Conservation (phyloP, 129 eudicot species). For the Lactuca saligna region DNA sequence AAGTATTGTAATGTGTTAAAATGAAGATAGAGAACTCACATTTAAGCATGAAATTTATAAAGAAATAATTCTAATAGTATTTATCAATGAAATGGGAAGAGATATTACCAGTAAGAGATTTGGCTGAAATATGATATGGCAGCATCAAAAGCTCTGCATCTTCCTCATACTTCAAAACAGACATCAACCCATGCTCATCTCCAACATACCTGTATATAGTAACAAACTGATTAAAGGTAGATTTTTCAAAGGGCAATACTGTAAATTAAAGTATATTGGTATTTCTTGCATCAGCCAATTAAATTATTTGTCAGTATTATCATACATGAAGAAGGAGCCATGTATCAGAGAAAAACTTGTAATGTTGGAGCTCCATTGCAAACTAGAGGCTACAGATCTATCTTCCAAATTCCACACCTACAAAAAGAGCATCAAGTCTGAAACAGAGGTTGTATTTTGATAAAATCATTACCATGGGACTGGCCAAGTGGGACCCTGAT, state of each 20-base stretch:
- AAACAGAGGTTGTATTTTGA: not conserved
- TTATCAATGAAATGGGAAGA: not conserved
- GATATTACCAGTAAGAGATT: slow-evolving; percentile 63
- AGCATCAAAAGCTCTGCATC: slow-evolving; percentile 51
- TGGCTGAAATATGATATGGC: slow-evolving; percentile 69
- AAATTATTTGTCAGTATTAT: not conserved
- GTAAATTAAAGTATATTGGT: not conserved
- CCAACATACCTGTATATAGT: slow-evolving; percentile 75
- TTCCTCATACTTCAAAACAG: slow-evolving; percentile 71
- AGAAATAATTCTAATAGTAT: not conserved
- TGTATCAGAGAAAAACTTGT: slow-evolving; percentile 78
- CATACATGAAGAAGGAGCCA: slow-evolving; percentile 86
- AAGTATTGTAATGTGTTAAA: slow-evolving; percentile 1
- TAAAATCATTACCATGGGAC: no score
- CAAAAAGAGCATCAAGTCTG: slow-evolving; percentile 23
- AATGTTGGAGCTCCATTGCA: slow-evolving; percentile 87
- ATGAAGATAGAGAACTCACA: slow-evolving; percentile 5
- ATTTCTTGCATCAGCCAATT: no score
- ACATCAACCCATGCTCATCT: slow-evolving; percentile 80
- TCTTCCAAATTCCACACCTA: slow-evolving; percentile 88
- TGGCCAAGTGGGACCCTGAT: not conserved
- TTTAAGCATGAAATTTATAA: slow-evolving; percentile 10
- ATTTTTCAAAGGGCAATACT: no score
- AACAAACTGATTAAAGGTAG: slow-evolving; percentile 7
- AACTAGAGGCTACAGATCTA: slow-evolving; percentile 63